phyloP scores from a whole-genome alignment of 306 rosid genomes.

The Erythrophleum fordii region DNA sequence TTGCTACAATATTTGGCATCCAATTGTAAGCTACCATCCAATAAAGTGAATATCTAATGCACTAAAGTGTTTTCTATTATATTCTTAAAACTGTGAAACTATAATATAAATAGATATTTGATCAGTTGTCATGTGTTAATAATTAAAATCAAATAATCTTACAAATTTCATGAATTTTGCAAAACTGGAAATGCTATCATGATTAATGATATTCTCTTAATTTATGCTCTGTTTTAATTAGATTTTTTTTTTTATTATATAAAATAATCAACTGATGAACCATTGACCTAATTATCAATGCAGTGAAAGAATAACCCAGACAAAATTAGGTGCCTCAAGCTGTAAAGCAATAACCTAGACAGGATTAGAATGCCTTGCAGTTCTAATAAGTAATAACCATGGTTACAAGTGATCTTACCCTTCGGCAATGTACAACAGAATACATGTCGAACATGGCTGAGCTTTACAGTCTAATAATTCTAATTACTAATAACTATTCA shows the following conservation, averaged over 20 bases:
- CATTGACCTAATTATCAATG: slow-evolving; percentile 9
- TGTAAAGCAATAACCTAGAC: too few species aligned
- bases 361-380: neutral
- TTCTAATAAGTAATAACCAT: neutral
- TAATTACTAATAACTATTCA: slow-evolving; percentile 2
- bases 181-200: slow-evolving; percentile 2
- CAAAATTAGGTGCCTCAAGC: neutral
- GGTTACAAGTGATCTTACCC: slow-evolving; percentile 16
- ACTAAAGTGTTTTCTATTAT: neutral
- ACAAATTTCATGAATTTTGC: neutral
- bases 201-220: neutral
- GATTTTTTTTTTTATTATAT: neutral
- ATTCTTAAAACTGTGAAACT: neutral
- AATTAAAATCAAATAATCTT: neutral
- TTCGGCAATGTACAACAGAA: neutral
- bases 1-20: neutral
- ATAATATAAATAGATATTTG: neutral
- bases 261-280: slow-evolving; percentile 23
- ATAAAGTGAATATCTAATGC: neutral
- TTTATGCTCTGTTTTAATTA: slow-evolving; percentile 4
- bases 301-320: slow-evolving; percentile 3
- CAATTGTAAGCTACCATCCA: neutral
- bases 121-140: neutral
- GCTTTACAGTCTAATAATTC: slow-evolving; percentile 10
- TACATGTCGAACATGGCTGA: neutral